A percentile compares a stretch with the other conserved stretches of the same genome.
Conservation (phyloP, 2,329 filamentous ascomycete species). For the Venturia effusa region DNA sequence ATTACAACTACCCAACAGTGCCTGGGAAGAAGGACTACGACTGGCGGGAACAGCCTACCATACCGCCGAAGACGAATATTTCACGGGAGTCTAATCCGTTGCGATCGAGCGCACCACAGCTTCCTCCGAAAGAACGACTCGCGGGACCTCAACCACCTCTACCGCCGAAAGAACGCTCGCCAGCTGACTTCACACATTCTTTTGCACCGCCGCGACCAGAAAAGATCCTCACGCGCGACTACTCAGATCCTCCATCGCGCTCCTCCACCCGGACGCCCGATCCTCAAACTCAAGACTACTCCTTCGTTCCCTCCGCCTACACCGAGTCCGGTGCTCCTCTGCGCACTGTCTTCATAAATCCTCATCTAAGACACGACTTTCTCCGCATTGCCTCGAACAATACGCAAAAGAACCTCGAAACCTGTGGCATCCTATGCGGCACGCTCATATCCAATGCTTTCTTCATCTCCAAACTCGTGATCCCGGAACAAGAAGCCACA, state of each 20-base stretch:
- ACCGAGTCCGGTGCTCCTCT: constrained; percentile 83
- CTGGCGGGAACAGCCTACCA: neutral
- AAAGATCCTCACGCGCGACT: constrained; percentile 1
- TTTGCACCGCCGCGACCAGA: constrained; percentile 1
- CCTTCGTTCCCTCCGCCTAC: constrained; percentile 75
- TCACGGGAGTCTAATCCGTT: neutral
- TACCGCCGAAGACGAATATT: neutral
- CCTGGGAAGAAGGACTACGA: constrained; percentile 4
- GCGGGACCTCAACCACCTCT: neutral
- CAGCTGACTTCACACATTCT: neutral
- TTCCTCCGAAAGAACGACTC: constrained; percentile 7
- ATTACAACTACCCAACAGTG: constrained; percentile 9
- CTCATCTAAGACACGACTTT: constrained; percentile 62
- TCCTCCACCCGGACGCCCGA: constrained; percentile 23
- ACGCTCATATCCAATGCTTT: constrained; percentile 86
- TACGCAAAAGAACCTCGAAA: constrained; percentile 75
- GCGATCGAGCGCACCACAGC: neutral
- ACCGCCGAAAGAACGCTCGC: constrained; percentile 6
- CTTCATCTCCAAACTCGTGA: constrained; percentile 78
- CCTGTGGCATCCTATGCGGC: constrained; percentile 88
- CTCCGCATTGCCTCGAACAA: constrained; percentile 64
- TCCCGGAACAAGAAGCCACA: constrained; percentile 83
- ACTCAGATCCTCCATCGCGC: constrained; percentile 15
- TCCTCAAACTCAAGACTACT: constrained; percentile 49
- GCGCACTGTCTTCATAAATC: constrained; percentile 77